phyloP scores from a whole-genome alignment of 75 land plant genomes.

The Gnetum montanum region DNA sequence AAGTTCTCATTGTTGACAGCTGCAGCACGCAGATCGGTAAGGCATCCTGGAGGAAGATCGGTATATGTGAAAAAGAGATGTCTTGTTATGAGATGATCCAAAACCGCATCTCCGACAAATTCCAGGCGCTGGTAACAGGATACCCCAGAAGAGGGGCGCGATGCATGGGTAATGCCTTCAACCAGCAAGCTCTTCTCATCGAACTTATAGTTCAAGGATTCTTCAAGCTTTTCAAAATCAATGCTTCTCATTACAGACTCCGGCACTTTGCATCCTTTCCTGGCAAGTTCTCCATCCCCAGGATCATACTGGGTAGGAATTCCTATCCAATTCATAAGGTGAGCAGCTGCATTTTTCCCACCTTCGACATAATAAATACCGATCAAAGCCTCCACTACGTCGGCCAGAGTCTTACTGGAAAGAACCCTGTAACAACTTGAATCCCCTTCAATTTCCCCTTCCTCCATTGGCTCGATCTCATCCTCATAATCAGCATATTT shows the following conservation, averaged over 20 bases:
- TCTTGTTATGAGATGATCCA: conserved; percentile 93
- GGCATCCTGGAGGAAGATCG: conserved; percentile 88
- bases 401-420: conserved; percentile 96
- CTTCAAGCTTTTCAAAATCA: conserved; percentile 68
- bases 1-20: conserved; percentile 99
- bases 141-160: conserved; percentile 94
- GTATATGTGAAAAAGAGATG: conserved; percentile 92
- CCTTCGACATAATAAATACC: conserved; percentile 99
- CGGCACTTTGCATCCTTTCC: conserved; percentile 47
- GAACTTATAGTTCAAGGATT: conserved; percentile 52
- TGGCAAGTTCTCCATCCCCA: conserved; percentile 32
- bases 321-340: conserved; percentile 97
- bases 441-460: conserved; percentile 93
- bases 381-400: conserved; percentile 97
- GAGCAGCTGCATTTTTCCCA: conserved; percentile 77
- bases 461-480: conserved; percentile 55
- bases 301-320: conserved; percentile 73
- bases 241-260: conserved; percentile 72
- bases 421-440: conserved; percentile 89
- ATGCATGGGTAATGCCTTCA: conserved; percentile 97
- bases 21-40: conserved; percentile 96
- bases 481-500: conserved; percentile 10
- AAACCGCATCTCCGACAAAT: conserved; percentile 98
- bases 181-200: conserved; percentile 56
- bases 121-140: conserved; percentile 96